These are phyloP conservation scores for Xylogone sp. DNA, from an alignment of 2,329 filamentous ascomycete genomes.

Conservation along the genomic window DNA sequence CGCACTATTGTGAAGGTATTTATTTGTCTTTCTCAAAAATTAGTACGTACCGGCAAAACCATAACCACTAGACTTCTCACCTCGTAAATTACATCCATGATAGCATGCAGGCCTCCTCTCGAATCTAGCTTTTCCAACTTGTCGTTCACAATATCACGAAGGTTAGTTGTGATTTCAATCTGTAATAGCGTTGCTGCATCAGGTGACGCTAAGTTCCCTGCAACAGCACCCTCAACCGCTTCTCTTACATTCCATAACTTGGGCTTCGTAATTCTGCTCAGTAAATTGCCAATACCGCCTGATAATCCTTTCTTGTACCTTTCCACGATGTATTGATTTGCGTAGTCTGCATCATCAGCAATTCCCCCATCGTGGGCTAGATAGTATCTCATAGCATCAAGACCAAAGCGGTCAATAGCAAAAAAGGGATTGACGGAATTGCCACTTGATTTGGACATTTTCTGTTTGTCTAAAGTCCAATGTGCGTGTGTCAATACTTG, in stretches of 20 bases:
- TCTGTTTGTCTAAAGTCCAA: slow-evolving; percentile 87
- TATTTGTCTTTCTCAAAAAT: slow-evolving; percentile 55
- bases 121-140: slow-evolving; percentile 64
- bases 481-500: slow-evolving; percentile 86
- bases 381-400: slow-evolving; percentile 87
- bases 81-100: slow-evolving; percentile 59
- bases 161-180: slow-evolving; percentile 34
- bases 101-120: slow-evolving; percentile 58
- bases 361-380: slow-evolving; percentile 78
- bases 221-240: slow-evolving; percentile 33
- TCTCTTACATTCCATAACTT: slow-evolving; percentile 66
- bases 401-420: slow-evolving; percentile 82
- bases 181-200: not conserved
- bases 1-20: slow-evolving; percentile 56
- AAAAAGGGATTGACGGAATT: slow-evolving; percentile 95
- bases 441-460: slow-evolving; percentile 95
- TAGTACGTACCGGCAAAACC: slow-evolving; percentile 7
- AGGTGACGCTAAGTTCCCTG: slow-evolving; percentile 2
- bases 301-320: slow-evolving; percentile 79
- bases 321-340: slow-evolving; percentile 70
- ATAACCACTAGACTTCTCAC: slow-evolving; percentile 35
- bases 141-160: slow-evolving; percentile 38
- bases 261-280: slow-evolving; percentile 64
- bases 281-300: slow-evolving; percentile 75
- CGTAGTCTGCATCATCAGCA: slow-evolving; percentile 76